Evolutionary conservation across 2,329 filamentous ascomycete species (phyloP).

Genomic region (Karstenula rhodostoma): DNA sequence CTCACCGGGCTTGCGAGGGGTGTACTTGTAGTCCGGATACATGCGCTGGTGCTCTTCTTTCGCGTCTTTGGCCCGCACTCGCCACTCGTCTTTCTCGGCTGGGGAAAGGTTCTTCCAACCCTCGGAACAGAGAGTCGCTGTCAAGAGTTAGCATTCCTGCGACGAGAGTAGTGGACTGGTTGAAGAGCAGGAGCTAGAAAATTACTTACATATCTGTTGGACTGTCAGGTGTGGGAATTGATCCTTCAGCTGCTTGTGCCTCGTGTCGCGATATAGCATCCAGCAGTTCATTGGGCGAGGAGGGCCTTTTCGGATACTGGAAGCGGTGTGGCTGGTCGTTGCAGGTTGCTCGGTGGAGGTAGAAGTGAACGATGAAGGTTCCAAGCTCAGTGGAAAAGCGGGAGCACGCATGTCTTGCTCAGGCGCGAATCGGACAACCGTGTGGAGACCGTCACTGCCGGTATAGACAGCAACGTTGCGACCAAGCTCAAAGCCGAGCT

Average conservation of each 20-base stretch:
- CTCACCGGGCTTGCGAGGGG: conserved; percentile 35
- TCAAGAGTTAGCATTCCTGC: conserved; percentile 17
- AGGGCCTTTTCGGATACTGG: conserved; percentile 22
- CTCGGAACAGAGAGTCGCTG: conserved; percentile 29
- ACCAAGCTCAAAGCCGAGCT: not conserved
- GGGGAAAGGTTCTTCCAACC: conserved; percentile 28
- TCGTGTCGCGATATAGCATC: conserved; percentile 34
- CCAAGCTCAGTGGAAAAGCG: not conserved
- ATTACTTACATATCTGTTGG: conserved; percentile 35
- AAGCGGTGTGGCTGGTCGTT: not conserved
- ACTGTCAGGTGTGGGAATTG: conserved; percentile 28
- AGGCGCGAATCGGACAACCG: not conserved
- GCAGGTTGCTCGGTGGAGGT: not conserved
- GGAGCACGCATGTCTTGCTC: not conserved
- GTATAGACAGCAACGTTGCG: not conserved
- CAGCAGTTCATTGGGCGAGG: conserved; percentile 41
- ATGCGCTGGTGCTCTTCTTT: conserved; percentile 31
- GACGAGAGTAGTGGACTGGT: not conserved
- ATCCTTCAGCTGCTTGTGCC: conserved; percentile 29
- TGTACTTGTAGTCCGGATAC: conserved; percentile 39
- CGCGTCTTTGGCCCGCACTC: conserved; percentile 23
- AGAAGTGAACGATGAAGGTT: not conserved
- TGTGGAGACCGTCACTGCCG: not conserved
- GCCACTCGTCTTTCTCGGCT: conserved; percentile 27
- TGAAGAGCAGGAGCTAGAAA: not conserved